Evolutionary conservation across 495 filamentous ascomycete genomes (phyloP), one percentile per base, ranked within the genome.

Genomic region (Aspergillus conjunctus): DNA sequence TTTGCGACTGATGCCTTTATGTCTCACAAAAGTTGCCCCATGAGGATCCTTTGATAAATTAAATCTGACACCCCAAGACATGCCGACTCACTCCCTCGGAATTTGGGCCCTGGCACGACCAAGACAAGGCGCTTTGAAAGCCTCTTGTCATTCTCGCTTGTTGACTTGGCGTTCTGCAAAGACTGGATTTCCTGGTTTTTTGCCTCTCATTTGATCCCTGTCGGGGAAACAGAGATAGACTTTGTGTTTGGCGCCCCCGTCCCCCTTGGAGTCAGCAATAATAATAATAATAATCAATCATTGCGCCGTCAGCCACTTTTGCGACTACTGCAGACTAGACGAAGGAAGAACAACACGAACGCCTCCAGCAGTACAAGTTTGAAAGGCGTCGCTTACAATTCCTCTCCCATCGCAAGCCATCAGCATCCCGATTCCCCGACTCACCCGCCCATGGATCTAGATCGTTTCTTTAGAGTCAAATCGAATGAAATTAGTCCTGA

Each of bases 361-460:
- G 41, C 39, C 48, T 32, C 46, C n/a, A 52, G 20, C 39, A 45
- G 12, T 21, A n/a, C 4, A 14, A 14, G 30, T 14, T 20, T 32
- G 51, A 48, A 53, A 45, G 18, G 22, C 21, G 14, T 39, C 58
- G 58, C 39, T 54, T 54, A 60, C 43, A 54, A 41, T 60, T 52
- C 21, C 37, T 46, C 26, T 17, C 5, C 30, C 33, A 51, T 39
- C 31, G 32, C 22, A 48, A 32, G n/a, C 14, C 30, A 18, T 18
- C 26, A n/a, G 12, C 22, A 15, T 20, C n/a, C 41, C 22, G 20
- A 57, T 10, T 34, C 26, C n/a, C 41, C 22, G 20, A 57, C 18
- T 34, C 26, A 31, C 32, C 49, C 49, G 32, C 26, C 18, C 39
- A 14, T 48, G 56, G 22, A 41, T 52, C 26, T 59, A 51, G 48